Evolutionary conservation across 768 basidiomycete genomes (phyloP), one percentile per base, ranked within the genome.

Genomic region (Tephrocybe rancida): DNA sequence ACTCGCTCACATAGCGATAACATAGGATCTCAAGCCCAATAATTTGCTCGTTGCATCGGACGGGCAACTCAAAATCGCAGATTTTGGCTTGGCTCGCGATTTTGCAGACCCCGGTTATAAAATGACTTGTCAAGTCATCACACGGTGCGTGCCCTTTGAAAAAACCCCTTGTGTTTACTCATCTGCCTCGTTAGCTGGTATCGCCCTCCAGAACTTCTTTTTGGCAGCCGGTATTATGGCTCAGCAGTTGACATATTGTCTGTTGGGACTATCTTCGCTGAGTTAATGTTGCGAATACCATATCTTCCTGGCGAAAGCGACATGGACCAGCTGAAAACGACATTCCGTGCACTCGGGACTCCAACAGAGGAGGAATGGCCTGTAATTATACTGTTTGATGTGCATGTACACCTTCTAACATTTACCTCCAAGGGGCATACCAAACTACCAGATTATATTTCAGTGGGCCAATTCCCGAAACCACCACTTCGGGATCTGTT

Each of bases 91-190:
- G 7, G 97, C 97, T 22, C 77, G 97, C 52, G 97, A 99, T 73
- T 96, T 90, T 69, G 92, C 90, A 14, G 97, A 98, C 63, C 94
- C 95, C 22, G 90, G 88, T 3, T 88, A 88, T 65, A 94, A 93
- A 70, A 98, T 99, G 97, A 98, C 97, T 0, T 92, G 88, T 63
- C 95, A 98, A 66, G 96, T 99, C 56, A 98, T 99, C 71, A 99
- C 97, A 16, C 81, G 94, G 94, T 95, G 46, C 48, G 84, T 54
- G 44, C 27, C 48, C 42, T 50, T 52, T 50, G 48, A 24, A 52
- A 25, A 49, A 32, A 25, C 11, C 37, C 34, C 19, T 41, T n/a
- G 32, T 29, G 32, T 54, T 57, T 34, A 32, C 46, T 57, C n/a
- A 41, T 14, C 19, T 39, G 13, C 39, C n/a, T 48, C 14, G 37